Percentiles rank a stretch among this genome's conserved stretches.
Evolutionary conservation across 805 yeast species (phyloP).

Genomic region (Priceomyces castillae): DNA sequence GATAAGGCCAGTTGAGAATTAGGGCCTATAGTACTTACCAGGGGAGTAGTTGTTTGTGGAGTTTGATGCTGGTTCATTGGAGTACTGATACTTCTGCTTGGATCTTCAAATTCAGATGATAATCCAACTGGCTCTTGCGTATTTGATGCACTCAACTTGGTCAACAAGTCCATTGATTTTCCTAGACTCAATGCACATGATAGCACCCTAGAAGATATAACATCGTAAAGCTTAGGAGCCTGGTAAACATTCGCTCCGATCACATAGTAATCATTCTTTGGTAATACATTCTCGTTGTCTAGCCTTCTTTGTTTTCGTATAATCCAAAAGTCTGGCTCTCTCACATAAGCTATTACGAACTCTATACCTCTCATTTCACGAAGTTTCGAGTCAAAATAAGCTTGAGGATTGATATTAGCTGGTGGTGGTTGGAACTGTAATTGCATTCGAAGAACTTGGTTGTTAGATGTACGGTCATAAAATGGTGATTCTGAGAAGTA

Average conservation of each 20-base stretch:
- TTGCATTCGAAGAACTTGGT: constrained; percentile 95
- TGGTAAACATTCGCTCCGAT: constrained; percentile 91
- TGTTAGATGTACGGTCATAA: constrained; percentile 89
- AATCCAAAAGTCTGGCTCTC: constrained; percentile 94
- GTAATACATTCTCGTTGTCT: constrained; percentile 47
- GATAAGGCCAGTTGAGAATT: constrained; percentile 1
- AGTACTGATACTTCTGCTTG: constrained; percentile 10
- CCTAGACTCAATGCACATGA: constrained; percentile 36
- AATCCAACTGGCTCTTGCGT: constrained; percentile 36
- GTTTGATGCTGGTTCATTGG: constrained; percentile 14
- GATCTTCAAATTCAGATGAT: constrained; percentile 10
- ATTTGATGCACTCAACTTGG: constrained; percentile 30
- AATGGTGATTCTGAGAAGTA: constrained; percentile 94
- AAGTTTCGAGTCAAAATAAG: constrained; percentile 53
- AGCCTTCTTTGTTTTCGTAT: constrained; percentile 75
- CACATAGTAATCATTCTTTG: constrained; percentile 77
- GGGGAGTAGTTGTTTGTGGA: constrained; percentile 12
- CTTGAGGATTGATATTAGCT: constrained; percentile 31
- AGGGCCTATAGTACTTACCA: constrained; percentile 4
- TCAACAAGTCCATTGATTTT: constrained; percentile 31
- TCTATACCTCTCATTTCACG: constrained; percentile 82
- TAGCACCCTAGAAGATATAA: constrained; percentile 65
- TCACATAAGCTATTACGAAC: constrained; percentile 66
- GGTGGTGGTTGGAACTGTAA: constrained; percentile 68
- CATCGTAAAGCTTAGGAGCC: constrained; percentile 75